These are phyloP conservation scores for Fusarium metavorans DNA, from an alignment of 2,329 filamentous ascomycete genomes.

Conservation along the genomic window DNA sequence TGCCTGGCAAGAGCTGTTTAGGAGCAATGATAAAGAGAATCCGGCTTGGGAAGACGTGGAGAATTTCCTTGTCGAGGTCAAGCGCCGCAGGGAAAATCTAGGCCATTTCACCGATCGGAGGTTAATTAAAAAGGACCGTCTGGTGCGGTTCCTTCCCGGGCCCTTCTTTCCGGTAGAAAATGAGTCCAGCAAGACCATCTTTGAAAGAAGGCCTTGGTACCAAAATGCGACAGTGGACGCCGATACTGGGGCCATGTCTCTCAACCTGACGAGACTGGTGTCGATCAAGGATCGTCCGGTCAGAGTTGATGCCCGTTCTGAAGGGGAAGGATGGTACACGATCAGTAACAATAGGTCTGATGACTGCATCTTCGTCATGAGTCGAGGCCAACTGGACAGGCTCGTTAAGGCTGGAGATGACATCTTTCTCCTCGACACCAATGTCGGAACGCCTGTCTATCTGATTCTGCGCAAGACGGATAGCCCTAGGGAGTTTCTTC, in stretches of 20 bases:
- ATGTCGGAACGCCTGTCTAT: too few relatives aligned
- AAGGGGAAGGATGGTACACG: not conserved
- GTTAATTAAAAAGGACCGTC: too few relatives aligned
- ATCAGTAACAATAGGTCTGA: not conserved
- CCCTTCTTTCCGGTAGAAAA: accelerated
- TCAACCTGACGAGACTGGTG: not conserved
- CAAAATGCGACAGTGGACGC: not conserved
- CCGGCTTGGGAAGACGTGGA: not conserved
- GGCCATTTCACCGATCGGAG: too few relatives aligned
- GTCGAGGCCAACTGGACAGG: too few relatives aligned
- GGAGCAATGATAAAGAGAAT: accelerated
- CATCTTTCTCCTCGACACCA: too few relatives aligned
- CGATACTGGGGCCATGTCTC: not conserved
- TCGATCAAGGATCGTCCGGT: not conserved
- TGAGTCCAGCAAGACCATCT: accelerated
- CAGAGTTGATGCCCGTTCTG: not conserved
- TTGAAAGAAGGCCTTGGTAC: not conserved
- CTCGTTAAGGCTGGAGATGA: too few relatives aligned
- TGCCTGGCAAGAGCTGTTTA: not conserved
- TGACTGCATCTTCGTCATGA: too few relatives aligned
- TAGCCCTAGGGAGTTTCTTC: too few relatives aligned
- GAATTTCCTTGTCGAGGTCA: not conserved
- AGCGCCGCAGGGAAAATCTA: too few relatives aligned
- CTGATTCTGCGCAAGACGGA: too few relatives aligned
- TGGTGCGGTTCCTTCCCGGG: not conserved